These are phyloP conservation scores for Starmera amethionina DNA, from an alignment of 805 yeast genomes.

Conservation along the genomic window DNA sequence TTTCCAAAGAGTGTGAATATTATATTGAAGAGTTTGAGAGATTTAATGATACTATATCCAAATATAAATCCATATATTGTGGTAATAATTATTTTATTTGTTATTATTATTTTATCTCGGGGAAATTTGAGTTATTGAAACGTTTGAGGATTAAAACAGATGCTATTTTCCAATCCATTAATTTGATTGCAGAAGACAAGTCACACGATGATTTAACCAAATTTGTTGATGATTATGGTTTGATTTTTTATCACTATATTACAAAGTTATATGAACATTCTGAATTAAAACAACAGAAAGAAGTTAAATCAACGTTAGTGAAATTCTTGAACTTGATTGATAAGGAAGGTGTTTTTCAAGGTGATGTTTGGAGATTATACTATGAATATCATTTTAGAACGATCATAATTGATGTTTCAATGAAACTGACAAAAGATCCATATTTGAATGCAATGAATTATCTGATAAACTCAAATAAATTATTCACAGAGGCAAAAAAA, in stretches of 20 bases:
- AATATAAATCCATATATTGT: conserved; percentile 3
- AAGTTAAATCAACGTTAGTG: conserved; percentile 7
- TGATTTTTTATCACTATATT: conserved; percentile 14
- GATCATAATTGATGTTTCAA: conserved; percentile 5
- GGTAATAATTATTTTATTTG: conserved; percentile 15
- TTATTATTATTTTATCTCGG: conserved; percentile 10
- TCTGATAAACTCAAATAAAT: conserved; percentile 21
- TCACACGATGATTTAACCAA: background rate
- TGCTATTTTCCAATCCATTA: conserved; percentile 6
- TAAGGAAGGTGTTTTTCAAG: conserved; percentile 8
- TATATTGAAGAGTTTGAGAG: conserved; percentile 38
- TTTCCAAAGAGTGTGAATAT: conserved; percentile 48
- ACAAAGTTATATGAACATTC: conserved; percentile 6
- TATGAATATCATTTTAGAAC: conserved; percentile 14
- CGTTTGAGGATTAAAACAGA: conserved; percentile 7
- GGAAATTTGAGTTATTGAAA: conserved; percentile 5
- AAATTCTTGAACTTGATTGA: conserved; percentile 11
- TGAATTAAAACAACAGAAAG: background rate
- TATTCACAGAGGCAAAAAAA: conserved; percentile 21
- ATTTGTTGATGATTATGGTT: conserved; percentile 13
- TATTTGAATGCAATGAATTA: conserved; percentile 15
- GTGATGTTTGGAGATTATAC: conserved; percentile 11
- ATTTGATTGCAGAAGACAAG: conserved; percentile 2
- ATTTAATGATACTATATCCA: conserved; percentile 11
- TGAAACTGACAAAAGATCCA: conserved; percentile 9